Percentiles rank a stretch among this genome's conserved stretches.
Conservation (phyloP, 1,139 yeast genomes). For the Hansenula sp. region DNA sequence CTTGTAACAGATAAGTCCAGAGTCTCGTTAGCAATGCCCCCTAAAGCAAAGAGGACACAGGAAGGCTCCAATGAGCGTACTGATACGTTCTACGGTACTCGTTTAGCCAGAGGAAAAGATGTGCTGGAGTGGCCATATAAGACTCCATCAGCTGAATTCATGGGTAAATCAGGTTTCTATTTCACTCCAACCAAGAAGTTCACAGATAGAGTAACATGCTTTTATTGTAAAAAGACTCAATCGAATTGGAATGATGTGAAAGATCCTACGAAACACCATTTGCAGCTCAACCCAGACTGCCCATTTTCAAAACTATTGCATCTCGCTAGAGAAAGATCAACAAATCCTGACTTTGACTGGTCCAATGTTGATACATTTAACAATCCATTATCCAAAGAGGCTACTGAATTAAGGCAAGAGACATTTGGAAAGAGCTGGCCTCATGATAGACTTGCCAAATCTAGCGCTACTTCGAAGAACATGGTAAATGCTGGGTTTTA, state of each 20-base stretch:
- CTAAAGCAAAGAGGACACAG: neutral
- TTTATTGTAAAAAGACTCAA: conserved; percentile 50
- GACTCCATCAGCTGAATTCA: conserved; percentile 31
- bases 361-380: conserved; percentile 21
- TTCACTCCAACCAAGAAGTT: conserved; percentile 51
- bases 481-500: conserved; percentile 53
- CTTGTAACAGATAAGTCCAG: too few relatives aligned
- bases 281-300: conserved; percentile 40
- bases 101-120: conserved; percentile 6
- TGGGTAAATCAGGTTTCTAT: conserved; percentile 70
- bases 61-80: conserved; percentile 20
- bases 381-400: conserved; percentile 35
- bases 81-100: conserved; percentile 28
- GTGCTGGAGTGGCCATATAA: conserved; percentile 33
- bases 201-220: conserved; percentile 53
- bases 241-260: conserved; percentile 30
- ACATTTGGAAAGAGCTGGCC: conserved; percentile 58
- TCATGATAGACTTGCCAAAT: conserved; percentile 36
- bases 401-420: conserved; percentile 39
- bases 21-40: too few relatives aligned
- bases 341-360: conserved; percentile 23
- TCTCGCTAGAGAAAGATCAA: conserved; percentile 17
- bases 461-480: conserved; percentile 37
- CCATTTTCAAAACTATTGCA: conserved; percentile 34
- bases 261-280: conserved; percentile 41